Percentiles rank a stretch among this genome's conserved stretches.
phyloP scores from a whole-genome alignment of 176 grass and related monocot genomes.

The Miscanthus lutarioriparius region DNA sequence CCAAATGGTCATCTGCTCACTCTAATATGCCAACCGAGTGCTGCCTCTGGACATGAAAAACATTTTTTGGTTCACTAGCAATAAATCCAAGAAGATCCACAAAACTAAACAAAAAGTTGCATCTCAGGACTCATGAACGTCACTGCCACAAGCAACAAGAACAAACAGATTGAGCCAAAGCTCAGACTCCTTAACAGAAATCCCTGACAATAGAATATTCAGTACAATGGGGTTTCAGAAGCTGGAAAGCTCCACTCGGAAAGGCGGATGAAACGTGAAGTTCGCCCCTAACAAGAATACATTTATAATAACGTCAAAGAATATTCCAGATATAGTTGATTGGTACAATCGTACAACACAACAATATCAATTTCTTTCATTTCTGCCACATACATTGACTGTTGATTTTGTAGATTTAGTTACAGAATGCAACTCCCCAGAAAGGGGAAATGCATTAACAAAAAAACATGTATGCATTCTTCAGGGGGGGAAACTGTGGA shows the following conservation, averaged over 20 bases:
- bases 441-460: not conserved
- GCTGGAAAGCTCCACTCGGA: not conserved
- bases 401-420: not conserved
- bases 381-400: not conserved
- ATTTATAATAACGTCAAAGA: not conserved
- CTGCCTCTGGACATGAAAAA: not conserved
- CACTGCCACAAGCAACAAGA: not conserved
- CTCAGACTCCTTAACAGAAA: not conserved
- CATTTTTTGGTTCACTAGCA: not conserved
- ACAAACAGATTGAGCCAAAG: not conserved
- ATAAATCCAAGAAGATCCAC: not conserved
- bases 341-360: not conserved
- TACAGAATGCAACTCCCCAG: not conserved
- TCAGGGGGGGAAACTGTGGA: not conserved
- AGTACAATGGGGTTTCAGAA: not conserved
- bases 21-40: not conserved
- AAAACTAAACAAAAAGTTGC: not conserved
- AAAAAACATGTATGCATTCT: not conserved
- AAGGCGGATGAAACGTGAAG: not conserved
- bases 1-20: conserved; percentile 1
- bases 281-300: not conserved
- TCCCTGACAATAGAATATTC: not conserved
- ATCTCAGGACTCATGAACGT: not conserved
- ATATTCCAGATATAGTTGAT: not conserved
- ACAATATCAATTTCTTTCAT: not conserved